Conservation (phyloP, 2,329 filamentous ascomycete genomes). For the Ambrosiella cleistominuta region DNA sequence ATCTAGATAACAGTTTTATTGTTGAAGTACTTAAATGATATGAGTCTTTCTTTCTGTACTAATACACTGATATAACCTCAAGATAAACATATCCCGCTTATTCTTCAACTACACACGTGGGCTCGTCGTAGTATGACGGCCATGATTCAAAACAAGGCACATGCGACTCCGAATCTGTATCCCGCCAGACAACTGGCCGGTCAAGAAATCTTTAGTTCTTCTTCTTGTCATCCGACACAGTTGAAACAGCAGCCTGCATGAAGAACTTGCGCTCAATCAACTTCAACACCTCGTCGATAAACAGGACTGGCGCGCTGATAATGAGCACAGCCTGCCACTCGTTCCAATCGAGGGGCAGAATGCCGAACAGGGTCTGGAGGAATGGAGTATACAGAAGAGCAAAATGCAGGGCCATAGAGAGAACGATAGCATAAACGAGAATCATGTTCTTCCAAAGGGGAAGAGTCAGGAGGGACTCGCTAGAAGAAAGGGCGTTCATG, state of each 20-base stretch:
- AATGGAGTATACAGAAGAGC: conserved; percentile 82
- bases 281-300: conserved; percentile 77
- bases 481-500: conserved; percentile 92
- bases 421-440: conserved; percentile 79
- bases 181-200: too few species aligned
- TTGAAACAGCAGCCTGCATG: conserved; percentile 27
- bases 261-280: conserved; percentile 53
- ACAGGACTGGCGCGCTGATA: conserved; percentile 79
- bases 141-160: too few species aligned
- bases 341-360: conserved; percentile 63
- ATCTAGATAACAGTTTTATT: not conserved
- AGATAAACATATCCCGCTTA: not conserved
- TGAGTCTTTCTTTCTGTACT: not conserved
- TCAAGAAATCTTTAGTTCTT: conserved; percentile 17
- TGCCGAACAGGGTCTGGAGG: conserved; percentile 76
- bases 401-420: conserved; percentile 93
- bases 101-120: not conserved
- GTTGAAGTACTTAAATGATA: not conserved
- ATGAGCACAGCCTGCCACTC: conserved; percentile 86
- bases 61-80: not conserved
- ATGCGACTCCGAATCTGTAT: too few species aligned
- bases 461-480: conserved; percentile 81
- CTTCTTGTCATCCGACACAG: conserved; percentile 31
- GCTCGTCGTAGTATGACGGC: not conserved
- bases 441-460: conserved; percentile 99